Evolutionary conservation across 345 rosid genomes (phyloP), one percentile per base, ranked within the genome.

Genomic region (Salix viminalis): DNA sequence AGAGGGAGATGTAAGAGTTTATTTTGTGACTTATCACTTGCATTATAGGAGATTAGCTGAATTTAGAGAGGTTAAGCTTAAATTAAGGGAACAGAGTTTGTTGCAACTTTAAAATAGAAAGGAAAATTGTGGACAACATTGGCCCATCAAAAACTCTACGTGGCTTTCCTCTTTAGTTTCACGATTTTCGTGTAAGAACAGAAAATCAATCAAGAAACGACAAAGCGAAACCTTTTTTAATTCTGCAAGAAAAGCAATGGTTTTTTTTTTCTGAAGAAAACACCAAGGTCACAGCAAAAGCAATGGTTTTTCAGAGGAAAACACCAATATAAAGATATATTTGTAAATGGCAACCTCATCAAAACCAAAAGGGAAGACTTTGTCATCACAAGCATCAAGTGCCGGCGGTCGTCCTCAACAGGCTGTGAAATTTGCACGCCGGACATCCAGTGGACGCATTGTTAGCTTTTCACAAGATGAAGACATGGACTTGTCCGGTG

Each of bases 391-490:
- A 70, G 74, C 88, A 1, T 87, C 98, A 0, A 77, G 78, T 12
- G 62, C 77, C 39, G 87, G 66, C 41, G 87, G 66, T 82, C 92
- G 89, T 0, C 91, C 97, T 1, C 91, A 93, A 30, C 87, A 82
- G 64, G 87, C 83, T 0, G 93, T 87, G 15, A 95, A 90, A 70
- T 91, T 89, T 58, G 79, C 88, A 2, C 86, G 92, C 50, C 81
- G 91, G 73, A 91, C 94, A 7, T 87, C 95, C 9, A 90, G 97
- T 61, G 96, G 94, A 44, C 90, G 90, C 66, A 75, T 87, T 14
- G 84, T 84, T 70, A 92, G 90, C 85, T 78, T 94, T 34, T 89
- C 97, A 6, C 83, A 91, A 26, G 96, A 94, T 58, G 97, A 93
- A 9, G 97, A 93, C 36, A 39, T 92, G 60, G 97, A 92, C 78